Percentiles rank a stretch among this genome's conserved stretches.
These are phyloP conservation scores for Pugionium dolabratum DNA, from an alignment of 345 rosid genomes.

Conservation along the genomic window DNA sequence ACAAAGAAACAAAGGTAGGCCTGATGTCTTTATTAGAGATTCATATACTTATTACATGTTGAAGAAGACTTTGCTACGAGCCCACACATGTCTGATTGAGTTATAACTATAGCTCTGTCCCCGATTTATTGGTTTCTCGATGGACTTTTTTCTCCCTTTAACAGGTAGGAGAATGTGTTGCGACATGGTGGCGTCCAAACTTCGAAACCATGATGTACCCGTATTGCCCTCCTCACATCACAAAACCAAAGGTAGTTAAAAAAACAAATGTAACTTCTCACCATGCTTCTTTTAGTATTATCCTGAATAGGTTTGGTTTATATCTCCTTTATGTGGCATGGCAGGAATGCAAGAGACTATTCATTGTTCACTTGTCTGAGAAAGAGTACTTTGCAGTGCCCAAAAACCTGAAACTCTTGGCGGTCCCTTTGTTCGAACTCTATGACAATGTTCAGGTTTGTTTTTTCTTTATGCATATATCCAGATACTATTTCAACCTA, in stretches of 20 bases:
- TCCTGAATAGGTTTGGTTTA: neutral
- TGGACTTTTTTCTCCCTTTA: neutral
- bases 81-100: slow-evolving; percentile 7
- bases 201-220: slow-evolving; percentile 97
- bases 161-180: slow-evolving; percentile 97
- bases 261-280: neutral
- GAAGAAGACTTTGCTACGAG: slow-evolving; percentile 15
- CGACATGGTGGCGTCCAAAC: slow-evolving; percentile 99
- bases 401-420: slow-evolving; percentile 93
- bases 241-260: slow-evolving; percentile 79
- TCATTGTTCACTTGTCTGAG: slow-evolving; percentile 88
- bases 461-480: neutral
- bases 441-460: slow-evolving; percentile 89
- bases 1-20: neutral
- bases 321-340: slow-evolving; percentile 27
- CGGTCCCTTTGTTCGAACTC: slow-evolving; percentile 95
- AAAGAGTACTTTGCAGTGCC: slow-evolving; percentile 98
- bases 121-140: slow-evolving; percentile 8
- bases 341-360: slow-evolving; percentile 99
- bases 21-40: slow-evolving; percentile 12
- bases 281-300: neutral
- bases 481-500: neutral
- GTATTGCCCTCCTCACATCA: slow-evolving; percentile 95
- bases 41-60: neutral
- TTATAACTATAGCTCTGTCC: neutral